phyloP scores from a whole-genome alignment of 257 asterid species.

The Thymus mandschuricus region DNA sequence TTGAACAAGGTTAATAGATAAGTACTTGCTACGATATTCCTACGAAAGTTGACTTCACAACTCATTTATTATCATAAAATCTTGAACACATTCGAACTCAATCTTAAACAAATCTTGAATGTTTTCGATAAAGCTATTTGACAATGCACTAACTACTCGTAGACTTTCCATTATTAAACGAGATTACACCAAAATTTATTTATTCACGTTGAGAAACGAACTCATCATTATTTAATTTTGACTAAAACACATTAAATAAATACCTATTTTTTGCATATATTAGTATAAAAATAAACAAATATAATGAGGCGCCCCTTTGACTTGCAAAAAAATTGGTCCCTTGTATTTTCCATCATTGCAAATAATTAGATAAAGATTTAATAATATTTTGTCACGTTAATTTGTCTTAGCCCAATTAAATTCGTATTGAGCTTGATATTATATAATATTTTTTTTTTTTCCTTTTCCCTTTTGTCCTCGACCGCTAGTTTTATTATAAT shows the following conservation, averaged over 20 bases:
- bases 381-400: neutral
- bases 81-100: too few species aligned
- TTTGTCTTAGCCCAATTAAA: neutral
- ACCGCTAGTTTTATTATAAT: neutral
- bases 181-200: too few species aligned
- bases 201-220: neutral
- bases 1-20: too few species aligned
- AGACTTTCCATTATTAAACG: too few species aligned
- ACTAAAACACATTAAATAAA: neutral
- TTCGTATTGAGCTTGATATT: neutral
- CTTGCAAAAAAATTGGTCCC: constrained; percentile 11
- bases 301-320: constrained; percentile 20
- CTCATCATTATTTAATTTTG: neutral
- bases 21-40: too few species aligned
- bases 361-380: neutral
- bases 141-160: too few species aligned
- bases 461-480: neutral
- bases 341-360: constrained; percentile 12
- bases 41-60: too few species aligned
- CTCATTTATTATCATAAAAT: too few species aligned
- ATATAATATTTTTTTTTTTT: neutral
- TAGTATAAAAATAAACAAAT: neutral
- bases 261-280: too few species aligned
- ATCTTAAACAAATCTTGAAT: too few species aligned
- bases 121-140: too few species aligned